A percentile compares a stretch with the other conserved stretches of the same genome.
Evolutionary conservation across 305 asterid species (phyloP).

Genomic region (Plantago coronopus): DNA sequence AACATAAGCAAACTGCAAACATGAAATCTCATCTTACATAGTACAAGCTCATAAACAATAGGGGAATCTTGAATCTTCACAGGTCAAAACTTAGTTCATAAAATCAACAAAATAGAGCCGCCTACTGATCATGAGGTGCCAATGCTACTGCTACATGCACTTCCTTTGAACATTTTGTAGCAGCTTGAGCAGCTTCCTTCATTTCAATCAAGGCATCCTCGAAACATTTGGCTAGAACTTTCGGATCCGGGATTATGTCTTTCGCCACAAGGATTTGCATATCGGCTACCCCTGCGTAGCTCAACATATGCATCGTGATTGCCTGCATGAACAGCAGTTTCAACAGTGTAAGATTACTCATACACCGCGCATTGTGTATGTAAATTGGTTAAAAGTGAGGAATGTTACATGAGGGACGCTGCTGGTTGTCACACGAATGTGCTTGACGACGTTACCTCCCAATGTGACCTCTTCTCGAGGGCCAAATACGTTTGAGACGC

Average conservation of each 20-base stretch:
- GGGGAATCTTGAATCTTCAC: no score
- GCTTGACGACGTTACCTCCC: constrained; percentile 32
- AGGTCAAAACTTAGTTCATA: no score
- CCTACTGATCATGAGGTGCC: no score
- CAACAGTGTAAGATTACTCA: background rate
- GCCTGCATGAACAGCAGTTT: constrained; percentile 38
- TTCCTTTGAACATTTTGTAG: constrained; percentile 11
- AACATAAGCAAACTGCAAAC: no score
- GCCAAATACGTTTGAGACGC: constrained; percentile 48
- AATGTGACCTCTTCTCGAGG: constrained; percentile 44
- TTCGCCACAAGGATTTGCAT: constrained; percentile 74
- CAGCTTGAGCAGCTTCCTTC: constrained; percentile 44
- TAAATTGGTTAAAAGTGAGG: background rate
- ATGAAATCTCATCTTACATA: no score
- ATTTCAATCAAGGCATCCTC: constrained; percentile 60
- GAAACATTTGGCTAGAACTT: constrained; percentile 51
- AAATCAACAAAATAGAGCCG: no score
- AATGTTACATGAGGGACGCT: constrained; percentile 61
- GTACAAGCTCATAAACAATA: no score
- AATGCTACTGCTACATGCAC: no score
- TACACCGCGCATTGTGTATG: background rate
- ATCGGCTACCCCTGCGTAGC: constrained; percentile 68
- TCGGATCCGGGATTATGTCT: constrained; percentile 61
- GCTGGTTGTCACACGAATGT: constrained; percentile 33
- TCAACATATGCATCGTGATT: constrained; percentile 75